Evolutionary conservation across 805 yeast genomes (phyloP).

Genomic region (Ogataea naganishii): DNA sequence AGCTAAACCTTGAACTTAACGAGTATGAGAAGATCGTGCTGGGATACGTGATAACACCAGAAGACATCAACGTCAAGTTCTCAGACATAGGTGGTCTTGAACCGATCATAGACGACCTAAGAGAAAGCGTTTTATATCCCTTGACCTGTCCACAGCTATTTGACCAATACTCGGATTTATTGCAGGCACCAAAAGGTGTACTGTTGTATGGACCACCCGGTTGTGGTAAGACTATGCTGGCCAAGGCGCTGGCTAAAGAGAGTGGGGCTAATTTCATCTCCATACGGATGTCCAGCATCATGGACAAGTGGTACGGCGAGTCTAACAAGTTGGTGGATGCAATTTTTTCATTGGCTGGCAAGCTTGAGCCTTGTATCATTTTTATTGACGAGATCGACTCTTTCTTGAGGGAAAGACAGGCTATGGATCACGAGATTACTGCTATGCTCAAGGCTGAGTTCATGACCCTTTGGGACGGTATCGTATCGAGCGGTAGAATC

Average conservation of each 20-base stretch:
- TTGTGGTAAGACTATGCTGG: constrained; percentile 96
- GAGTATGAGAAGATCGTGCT: constrained; percentile 74
- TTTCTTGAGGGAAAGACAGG: constrained; percentile 75
- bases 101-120: constrained; percentile 69
- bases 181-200: constrained; percentile 93
- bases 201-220: constrained; percentile 94
- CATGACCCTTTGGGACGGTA: constrained; percentile 97
- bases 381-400: constrained; percentile 97
- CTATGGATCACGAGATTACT: constrained; percentile 90
- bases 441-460: constrained; percentile 92
- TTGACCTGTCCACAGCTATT: constrained; percentile 72
- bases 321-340: constrained; percentile 92
- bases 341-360: constrained; percentile 78
- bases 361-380: constrained; percentile 88
- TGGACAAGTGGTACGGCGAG: constrained; percentile 98
- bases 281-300: constrained; percentile 84
- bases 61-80: constrained; percentile 70
- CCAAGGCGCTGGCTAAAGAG: constrained; percentile 89
- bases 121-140: constrained; percentile 86
- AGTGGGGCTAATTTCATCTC: constrained; percentile 88
- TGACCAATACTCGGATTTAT: constrained; percentile 52
- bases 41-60: constrained; percentile 74
- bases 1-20: constrained; percentile 42
- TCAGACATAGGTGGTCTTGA: constrained; percentile 87
- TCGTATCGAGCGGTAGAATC: constrained; percentile 65